Conservation (phyloP, 495 filamentous ascomycete genomes). For the Penicillium coffeae region DNA sequence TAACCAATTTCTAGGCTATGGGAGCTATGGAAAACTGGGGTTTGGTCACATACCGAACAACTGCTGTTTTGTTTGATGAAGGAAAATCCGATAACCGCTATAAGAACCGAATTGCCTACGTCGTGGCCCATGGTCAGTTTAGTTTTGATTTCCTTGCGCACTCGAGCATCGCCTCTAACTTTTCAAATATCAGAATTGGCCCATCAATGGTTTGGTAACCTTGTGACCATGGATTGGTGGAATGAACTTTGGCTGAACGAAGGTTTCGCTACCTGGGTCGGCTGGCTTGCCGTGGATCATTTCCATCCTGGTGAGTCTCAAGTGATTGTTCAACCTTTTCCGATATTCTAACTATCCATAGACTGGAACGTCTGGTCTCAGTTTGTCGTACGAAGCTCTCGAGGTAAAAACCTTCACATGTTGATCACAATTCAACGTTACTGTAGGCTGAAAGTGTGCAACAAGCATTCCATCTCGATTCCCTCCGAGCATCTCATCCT, state of each 20-base stretch:
- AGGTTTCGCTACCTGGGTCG: constrained; percentile 97
- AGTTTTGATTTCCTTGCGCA: background rate
- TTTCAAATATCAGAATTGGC: constrained; percentile 61
- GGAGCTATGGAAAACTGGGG: constrained; percentile 89
- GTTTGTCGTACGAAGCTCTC: constrained; percentile 71
- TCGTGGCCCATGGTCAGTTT: constrained; percentile 68
- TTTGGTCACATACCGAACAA: constrained; percentile 91
- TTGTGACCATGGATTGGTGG: constrained; percentile 82
- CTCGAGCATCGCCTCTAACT: constrained; percentile 4
- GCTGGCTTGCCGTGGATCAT: constrained; percentile 88
- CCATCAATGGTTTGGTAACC: constrained; percentile 98
- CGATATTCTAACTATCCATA: constrained; percentile 12
- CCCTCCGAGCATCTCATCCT: constrained; percentile 84
- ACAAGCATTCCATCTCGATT: constrained; percentile 84
- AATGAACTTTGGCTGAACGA: constrained; percentile 96
- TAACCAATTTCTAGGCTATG: constrained; percentile 52
- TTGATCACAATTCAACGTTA: constrained; percentile 18
- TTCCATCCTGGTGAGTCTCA: constrained; percentile 66
- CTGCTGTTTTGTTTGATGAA: constrained; percentile 88
- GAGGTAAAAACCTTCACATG: constrained; percentile 41
- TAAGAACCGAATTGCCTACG: constrained; percentile 88
- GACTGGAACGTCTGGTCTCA: constrained; percentile 95
- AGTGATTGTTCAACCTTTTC: background rate
- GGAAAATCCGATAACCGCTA: constrained; percentile 81
- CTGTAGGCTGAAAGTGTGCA: constrained; percentile 78